Evolutionary conservation across 345 rosid species (phyloP).

Genomic region (Hirschfeldia incana): DNA sequence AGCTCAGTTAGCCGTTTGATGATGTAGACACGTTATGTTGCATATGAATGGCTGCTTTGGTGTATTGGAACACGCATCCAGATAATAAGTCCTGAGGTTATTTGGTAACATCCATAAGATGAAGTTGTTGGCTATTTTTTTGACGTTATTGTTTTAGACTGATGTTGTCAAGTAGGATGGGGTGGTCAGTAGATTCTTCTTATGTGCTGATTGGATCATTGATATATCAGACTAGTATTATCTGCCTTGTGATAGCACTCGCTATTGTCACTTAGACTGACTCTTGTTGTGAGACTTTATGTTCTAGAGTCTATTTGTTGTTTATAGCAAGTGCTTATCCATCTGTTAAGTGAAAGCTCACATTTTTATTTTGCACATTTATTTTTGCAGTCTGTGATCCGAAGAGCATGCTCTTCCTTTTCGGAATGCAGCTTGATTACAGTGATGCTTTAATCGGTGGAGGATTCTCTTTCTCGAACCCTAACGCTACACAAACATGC

Average conservation of each 20-base stretch:
- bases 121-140: background rate
- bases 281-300: background rate
- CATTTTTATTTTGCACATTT: background rate
- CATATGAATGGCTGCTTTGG: background rate
- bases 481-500: conserved; percentile 84
- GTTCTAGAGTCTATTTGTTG: background rate
- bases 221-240: background rate
- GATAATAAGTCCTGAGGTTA: background rate
- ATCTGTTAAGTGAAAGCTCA: background rate
- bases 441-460: conserved; percentile 96
- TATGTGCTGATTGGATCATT: background rate
- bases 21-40: background rate
- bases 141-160: background rate
- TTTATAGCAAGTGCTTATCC: background rate
- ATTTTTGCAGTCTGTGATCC: conserved; percentile 89
- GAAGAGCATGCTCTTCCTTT: conserved; percentile 91
- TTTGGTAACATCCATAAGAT: background rate
- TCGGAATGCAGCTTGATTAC: conserved; percentile 94
- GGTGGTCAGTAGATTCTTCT: conserved; percentile 1
- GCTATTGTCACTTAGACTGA: background rate
- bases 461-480: conserved; percentile 92
- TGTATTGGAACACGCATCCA: background rate
- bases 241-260: background rate
- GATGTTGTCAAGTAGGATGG: background rate
- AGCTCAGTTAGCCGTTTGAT: conserved; percentile 1